A percentile compares a stretch with the other conserved stretches of the same genome.
Evolutionary conservation across 108 stramenopile species (phyloP).

Genomic region (Nitzschia putrida): DNA sequence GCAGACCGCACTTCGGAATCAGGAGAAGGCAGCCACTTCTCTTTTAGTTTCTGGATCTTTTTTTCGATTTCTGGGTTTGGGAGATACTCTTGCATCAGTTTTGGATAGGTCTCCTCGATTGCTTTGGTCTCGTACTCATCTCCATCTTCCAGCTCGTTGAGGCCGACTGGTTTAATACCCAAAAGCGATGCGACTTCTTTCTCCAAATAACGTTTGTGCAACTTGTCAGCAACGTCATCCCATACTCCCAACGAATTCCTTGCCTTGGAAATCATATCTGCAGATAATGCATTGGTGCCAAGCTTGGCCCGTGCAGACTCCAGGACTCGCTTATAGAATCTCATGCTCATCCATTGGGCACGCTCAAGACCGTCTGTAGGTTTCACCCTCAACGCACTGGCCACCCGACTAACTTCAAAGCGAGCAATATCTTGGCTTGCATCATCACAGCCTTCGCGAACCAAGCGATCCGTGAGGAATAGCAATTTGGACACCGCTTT

Average conservation of each 20-base stretch:
- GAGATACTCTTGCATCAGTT: no score
- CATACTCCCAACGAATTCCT: slow-evolving; percentile 70
- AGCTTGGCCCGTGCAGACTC: slow-evolving; percentile 69
- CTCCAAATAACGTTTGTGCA: slow-evolving; percentile 71
- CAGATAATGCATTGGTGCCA: slow-evolving; percentile 63
- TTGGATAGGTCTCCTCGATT: background rate
- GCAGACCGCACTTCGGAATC: background rate
- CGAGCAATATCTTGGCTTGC: slow-evolving; percentile 66
- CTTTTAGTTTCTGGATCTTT: no score
- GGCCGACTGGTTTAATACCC: slow-evolving; percentile 35
- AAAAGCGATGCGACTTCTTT: slow-evolving; percentile 68
- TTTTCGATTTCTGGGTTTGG: no score
- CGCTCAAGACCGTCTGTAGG: slow-evolving; percentile 51
- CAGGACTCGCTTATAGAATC: slow-evolving; percentile 80
- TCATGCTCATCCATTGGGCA: slow-evolving; percentile 20
- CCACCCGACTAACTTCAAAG: slow-evolving; percentile 80
- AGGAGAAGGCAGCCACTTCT: no score
- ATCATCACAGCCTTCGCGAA: slow-evolving; percentile 46
- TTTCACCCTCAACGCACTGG: slow-evolving; percentile 60
- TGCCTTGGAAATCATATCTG: slow-evolving; percentile 73
- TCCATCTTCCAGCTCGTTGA: slow-evolving; percentile 45
- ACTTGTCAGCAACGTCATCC: slow-evolving; percentile 63
- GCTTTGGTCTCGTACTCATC: slow-evolving; percentile 33
- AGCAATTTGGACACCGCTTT: slow-evolving; percentile 76
- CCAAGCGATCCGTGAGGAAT: slow-evolving; percentile 76